Percentiles rank a stretch among this genome's conserved stretches.
phyloP scores from a whole-genome alignment of 768 basidiomycete species.

The Russula ochroleuca region DNA sequence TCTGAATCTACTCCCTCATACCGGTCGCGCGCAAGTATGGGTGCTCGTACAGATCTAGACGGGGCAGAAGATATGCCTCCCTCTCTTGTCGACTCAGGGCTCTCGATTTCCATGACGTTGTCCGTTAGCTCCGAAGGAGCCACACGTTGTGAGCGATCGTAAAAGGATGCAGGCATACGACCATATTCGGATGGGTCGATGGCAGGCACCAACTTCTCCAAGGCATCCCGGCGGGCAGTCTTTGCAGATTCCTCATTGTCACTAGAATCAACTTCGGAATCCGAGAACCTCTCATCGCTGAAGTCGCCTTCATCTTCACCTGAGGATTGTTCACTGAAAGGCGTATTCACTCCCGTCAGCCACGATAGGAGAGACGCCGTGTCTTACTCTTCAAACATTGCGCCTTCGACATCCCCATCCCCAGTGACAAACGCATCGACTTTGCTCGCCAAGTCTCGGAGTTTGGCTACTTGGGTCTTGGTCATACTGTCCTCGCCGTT shows the following conservation, averaged over 20 bases:
- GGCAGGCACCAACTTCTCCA: conserved; percentile 78
- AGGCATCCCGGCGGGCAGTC: conserved; percentile 53
- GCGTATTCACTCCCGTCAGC: not conserved
- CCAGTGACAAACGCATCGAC: conserved; percentile 91
- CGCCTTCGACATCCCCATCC: conserved; percentile 85
- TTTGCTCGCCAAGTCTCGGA: conserved; percentile 75
- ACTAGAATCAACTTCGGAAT: conserved; percentile 28
- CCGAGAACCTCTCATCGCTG: conserved; percentile 43
- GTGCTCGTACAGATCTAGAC: conserved; percentile 55
- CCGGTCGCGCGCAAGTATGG: conserved; percentile 73
- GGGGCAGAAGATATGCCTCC: conserved; percentile 12
- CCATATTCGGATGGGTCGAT: conserved; percentile 86
- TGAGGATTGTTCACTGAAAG: conserved; percentile 45
- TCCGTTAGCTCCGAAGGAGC: conserved; percentile 44
- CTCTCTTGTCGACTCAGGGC: not conserved
- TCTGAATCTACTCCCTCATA: conserved; percentile 95
- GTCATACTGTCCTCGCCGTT: conserved; percentile 49
- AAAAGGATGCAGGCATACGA: conserved; percentile 69
- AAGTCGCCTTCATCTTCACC: conserved; percentile 45
- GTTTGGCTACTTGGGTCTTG: conserved; percentile 60
- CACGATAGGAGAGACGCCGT: not conserved
- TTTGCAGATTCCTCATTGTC: conserved; percentile 28
- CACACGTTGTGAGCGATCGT: conserved; percentile 65
- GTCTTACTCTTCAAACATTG: conserved; percentile 82
- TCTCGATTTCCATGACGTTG: conserved; percentile 39